Percentiles rank a stretch among this genome's conserved stretches.
phyloP scores from a whole-genome alignment of 164 flowering plant species.

The Euptelea pleiosperma region DNA sequence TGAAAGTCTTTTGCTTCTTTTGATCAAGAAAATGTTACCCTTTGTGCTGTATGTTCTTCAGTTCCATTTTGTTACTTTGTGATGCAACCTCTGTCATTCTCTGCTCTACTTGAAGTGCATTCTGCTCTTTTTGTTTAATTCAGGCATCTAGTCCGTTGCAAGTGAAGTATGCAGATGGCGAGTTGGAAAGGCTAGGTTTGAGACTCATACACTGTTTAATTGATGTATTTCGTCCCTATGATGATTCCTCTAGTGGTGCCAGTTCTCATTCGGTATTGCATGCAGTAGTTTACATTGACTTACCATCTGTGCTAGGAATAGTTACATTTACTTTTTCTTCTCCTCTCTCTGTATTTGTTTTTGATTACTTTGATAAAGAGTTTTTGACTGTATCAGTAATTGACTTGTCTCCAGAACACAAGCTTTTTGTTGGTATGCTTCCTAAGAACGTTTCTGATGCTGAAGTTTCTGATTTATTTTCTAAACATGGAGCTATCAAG shows the following conservation, averaged over 20 bases:
- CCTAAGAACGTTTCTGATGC: constrained; percentile 90
- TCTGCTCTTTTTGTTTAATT: constrained; percentile 25
- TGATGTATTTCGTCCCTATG: constrained; percentile 2
- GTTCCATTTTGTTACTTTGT: too few relatives aligned
- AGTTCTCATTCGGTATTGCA: constrained; percentile 2
- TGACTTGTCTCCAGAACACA: constrained; percentile 60
- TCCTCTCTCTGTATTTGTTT: not conserved
- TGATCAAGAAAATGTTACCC: not conserved
- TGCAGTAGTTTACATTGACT: not conserved
- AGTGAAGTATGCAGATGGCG: constrained; percentile 99
- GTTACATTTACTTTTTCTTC: not conserved
- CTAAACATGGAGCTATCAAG: constrained; percentile 76
- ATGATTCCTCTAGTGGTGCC: constrained; percentile 1
- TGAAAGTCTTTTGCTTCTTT: not conserved
- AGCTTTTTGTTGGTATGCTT: constrained; percentile 98
- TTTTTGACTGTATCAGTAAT: constrained; percentile 6
- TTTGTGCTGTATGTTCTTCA: not conserved
- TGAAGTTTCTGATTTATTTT: constrained; percentile 76
- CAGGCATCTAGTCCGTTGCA: constrained; percentile 99
- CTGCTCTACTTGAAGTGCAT: constrained; percentile 2
- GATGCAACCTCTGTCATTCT: not conserved
- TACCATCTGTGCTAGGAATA: not conserved
- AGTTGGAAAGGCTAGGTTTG: constrained; percentile 96
- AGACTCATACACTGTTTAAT: constrained; percentile 12
- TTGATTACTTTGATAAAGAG: not conserved